Evolutionary conservation across 768 basidiomycete species (phyloP).

Genomic region (Xerocomellus chrysenteron): DNA sequence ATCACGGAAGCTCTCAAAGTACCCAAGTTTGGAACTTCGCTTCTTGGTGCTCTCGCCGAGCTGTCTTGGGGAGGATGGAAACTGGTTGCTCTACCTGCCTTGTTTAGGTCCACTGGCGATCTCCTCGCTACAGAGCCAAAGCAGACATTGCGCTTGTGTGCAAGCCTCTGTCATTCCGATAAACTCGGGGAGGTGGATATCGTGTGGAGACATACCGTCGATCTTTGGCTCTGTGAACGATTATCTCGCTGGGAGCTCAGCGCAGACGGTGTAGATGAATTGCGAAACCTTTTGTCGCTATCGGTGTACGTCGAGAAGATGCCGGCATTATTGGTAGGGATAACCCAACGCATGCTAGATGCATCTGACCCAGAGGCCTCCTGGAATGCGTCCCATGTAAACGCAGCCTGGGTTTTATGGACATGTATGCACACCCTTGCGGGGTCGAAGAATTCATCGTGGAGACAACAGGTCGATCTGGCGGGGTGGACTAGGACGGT

Average conservation of each 20-base stretch:
- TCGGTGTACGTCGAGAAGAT: conserved; percentile 50
- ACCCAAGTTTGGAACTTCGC: conserved; percentile 46
- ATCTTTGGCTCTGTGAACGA: conserved; percentile 45
- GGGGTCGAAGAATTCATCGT: conserved; percentile 41
- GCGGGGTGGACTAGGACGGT: conserved; percentile 46
- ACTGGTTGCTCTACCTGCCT: conserved; percentile 56
- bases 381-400: conserved; percentile 36
- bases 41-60: conserved; percentile 63
- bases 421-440: conserved; percentile 53
- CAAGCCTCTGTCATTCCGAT: conserved; percentile 45
- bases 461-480: conserved; percentile 49
- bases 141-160: conserved; percentile 48
- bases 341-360: conserved; percentile 45
- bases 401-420: conserved; percentile 57
- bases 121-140: conserved; percentile 46
- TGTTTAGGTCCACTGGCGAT: conserved; percentile 51
- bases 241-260: conserved; percentile 42
- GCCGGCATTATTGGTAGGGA: conserved; percentile 40
- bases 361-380: conserved; percentile 28
- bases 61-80: conserved; percentile 79
- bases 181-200: conserved; percentile 57
- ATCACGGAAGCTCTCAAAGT: conserved; percentile 24
- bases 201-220: conserved; percentile 57
- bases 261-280: conserved; percentile 45
- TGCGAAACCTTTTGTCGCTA: conserved; percentile 56